These are phyloP conservation scores for Phellopilus nigrolimitatus DNA, from an alignment of 1,284 basidiomycete species.

Conservation along the genomic window DNA sequence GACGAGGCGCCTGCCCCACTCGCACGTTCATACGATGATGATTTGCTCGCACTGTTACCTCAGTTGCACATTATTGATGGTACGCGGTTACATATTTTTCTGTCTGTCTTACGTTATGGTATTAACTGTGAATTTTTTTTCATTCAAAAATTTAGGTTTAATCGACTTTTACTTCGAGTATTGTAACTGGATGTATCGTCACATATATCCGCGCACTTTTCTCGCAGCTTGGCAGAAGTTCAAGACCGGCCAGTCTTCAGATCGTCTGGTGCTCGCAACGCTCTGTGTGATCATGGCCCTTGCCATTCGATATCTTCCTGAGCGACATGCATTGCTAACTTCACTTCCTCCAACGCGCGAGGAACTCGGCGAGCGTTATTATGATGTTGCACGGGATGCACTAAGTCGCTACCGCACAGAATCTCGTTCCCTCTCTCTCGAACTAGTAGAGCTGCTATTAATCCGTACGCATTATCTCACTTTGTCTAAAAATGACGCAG, in stretches of 20 bases:
- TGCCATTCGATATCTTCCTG: conserved; percentile 65
- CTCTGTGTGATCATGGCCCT: conserved; percentile 68
- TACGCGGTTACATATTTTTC: neutral
- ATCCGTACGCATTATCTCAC: conserved; percentile 66
- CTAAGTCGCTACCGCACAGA: conserved; percentile 59
- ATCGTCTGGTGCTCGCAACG: conserved; percentile 65
- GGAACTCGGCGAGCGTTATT: conserved; percentile 58
- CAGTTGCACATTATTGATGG: conserved; percentile 61
- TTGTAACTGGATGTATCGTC: conserved; percentile 80
- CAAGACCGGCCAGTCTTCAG: conserved; percentile 58
- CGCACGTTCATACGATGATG: conserved; percentile 56
- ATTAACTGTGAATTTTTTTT: neutral
- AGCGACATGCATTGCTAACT: conserved; percentile 51
- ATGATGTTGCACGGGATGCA: conserved; percentile 59
- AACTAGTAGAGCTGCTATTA: conserved; percentile 69
- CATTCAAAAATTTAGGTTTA: conserved; percentile 31
- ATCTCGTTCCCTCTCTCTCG: conserved; percentile 60
- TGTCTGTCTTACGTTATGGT: neutral
- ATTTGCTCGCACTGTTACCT: conserved; percentile 64
- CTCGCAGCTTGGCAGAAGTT: conserved; percentile 62
- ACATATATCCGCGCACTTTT: conserved; percentile 62
- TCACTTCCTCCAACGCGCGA: conserved; percentile 39
- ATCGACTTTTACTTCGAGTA: conserved; percentile 75
- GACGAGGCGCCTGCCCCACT: neutral
- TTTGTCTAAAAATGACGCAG: conserved; percentile 66